Percentiles rank a stretch among this genome's conserved stretches.
phyloP scores from a whole-genome alignment of 306 rosid species.

The Glycyrrhiza uralensis region DNA sequence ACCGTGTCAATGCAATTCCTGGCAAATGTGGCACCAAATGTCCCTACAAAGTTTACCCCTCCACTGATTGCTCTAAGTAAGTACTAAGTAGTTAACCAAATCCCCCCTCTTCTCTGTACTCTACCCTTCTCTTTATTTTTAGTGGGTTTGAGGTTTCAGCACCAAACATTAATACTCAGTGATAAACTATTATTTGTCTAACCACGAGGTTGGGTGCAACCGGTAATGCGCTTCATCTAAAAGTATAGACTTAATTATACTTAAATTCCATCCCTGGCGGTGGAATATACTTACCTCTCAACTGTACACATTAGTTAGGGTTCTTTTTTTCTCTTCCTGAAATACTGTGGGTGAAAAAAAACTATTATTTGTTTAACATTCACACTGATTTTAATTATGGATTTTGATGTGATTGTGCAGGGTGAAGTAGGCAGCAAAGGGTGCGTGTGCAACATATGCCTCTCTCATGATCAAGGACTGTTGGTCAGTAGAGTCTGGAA shows the following conservation, averaged over 20 bases:
- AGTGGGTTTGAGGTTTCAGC: too few species aligned
- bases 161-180: too few species aligned
- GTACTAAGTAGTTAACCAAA: too few species aligned
- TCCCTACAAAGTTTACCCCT: constrained; percentile 61
- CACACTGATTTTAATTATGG: background rate
- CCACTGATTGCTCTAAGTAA: constrained; percentile 59
- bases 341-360: too few species aligned
- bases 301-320: too few species aligned
- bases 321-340: too few species aligned
- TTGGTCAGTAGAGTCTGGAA: background rate
- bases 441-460: background rate
- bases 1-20: constrained; percentile 31
- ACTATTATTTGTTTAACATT: background rate
- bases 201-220: too few species aligned
- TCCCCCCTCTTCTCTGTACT: background rate
- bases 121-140: background rate
- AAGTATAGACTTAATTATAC: too few species aligned
- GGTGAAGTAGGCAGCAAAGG: constrained; percentile 32
- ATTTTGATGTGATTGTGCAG: constrained; percentile 35
- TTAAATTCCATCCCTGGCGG: too few species aligned
- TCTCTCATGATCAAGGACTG: background rate
- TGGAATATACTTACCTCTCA: too few species aligned
- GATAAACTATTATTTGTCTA: too few species aligned
- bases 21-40: constrained; percentile 41
- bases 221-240: too few species aligned